Conservation (phyloP, 176 grass and related monocot species). For the Thalia dealbata region DNA sequence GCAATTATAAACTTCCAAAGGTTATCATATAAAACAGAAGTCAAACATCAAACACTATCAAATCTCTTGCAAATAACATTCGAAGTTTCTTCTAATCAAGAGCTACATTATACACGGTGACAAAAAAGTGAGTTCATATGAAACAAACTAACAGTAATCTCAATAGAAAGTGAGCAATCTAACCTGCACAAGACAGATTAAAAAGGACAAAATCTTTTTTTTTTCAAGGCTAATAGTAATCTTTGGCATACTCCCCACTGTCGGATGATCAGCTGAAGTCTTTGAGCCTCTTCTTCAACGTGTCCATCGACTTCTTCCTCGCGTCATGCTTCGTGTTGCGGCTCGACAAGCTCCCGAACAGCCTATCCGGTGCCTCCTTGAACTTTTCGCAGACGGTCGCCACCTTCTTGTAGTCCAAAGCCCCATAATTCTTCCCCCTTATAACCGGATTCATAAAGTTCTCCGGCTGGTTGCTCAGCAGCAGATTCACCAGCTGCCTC, state of each 20-base stretch:
- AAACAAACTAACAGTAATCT: too few species aligned
- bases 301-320: constrained; percentile 83
- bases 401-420: constrained; percentile 81
- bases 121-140: too few species aligned
- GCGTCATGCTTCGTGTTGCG: constrained; percentile 53
- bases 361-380: constrained; percentile 68
- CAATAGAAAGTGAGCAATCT: neutral
- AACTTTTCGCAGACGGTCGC: constrained; percentile 70
- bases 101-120: too few species aligned
- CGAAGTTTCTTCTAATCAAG: too few species aligned
- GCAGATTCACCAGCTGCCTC: constrained; percentile 73
- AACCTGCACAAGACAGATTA: neutral
- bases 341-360: constrained; percentile 66
- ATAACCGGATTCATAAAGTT: constrained; percentile 98
- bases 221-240: neutral
- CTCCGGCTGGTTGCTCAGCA: constrained; percentile 90
- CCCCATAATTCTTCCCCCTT: constrained; percentile 67
- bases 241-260: neutral
- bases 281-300: constrained; percentile 76
- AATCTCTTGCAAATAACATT: too few species aligned
- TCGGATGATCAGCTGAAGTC: constrained; percentile 80
- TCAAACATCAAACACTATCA: too few species aligned
- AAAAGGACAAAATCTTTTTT: neutral
- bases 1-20: too few species aligned
- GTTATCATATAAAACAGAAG: too few species aligned